A percentile compares a stretch with the other conserved stretches of the same genome.
Conservation (phyloP, 306 rosid species). For the Bauhinia variegata region DNA sequence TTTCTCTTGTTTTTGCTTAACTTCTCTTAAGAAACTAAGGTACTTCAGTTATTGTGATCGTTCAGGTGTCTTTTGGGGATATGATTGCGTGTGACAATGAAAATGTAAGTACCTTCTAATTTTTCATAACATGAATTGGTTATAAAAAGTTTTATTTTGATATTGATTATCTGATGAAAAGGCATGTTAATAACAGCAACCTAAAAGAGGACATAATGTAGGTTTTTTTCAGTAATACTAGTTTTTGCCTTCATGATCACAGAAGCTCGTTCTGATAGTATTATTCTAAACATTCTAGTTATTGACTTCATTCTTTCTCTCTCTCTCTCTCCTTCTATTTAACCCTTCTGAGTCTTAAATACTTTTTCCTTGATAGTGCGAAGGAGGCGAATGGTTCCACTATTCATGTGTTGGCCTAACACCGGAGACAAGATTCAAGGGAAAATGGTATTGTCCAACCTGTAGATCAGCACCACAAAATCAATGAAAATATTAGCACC, state of each 20-base stretch:
- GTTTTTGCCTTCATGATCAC: constrained; percentile 19
- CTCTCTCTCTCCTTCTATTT: background rate
- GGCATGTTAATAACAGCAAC: background rate
- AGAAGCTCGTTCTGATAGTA: constrained; percentile 4
- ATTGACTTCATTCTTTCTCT: background rate
- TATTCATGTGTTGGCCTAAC: constrained; percentile 95
- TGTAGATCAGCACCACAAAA: constrained; percentile 68
- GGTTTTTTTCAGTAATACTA: background rate
- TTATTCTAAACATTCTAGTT: background rate
- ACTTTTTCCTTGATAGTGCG: constrained; percentile 65
- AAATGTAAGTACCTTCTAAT: constrained; percentile 62
- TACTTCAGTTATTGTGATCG: constrained; percentile 32
- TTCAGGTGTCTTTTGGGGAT: constrained; percentile 92
- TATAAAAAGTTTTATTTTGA: background rate
- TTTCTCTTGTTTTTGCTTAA: constrained; percentile 36
- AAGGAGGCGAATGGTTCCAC: constrained; percentile 99
- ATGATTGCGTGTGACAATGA: constrained; percentile 98
- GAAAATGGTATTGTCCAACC: constrained; percentile 99
- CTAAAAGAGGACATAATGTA: background rate
- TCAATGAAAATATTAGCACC: constrained; percentile 42
- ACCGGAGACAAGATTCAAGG: constrained; percentile 95
- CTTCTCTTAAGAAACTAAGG: constrained; percentile 34
- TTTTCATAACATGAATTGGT: background rate
- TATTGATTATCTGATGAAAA: background rate
- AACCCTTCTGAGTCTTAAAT: constrained; percentile 12